phyloP scores from a whole-genome alignment of 257 asterid genomes.

The Ophiorrhiza pumila region DNA sequence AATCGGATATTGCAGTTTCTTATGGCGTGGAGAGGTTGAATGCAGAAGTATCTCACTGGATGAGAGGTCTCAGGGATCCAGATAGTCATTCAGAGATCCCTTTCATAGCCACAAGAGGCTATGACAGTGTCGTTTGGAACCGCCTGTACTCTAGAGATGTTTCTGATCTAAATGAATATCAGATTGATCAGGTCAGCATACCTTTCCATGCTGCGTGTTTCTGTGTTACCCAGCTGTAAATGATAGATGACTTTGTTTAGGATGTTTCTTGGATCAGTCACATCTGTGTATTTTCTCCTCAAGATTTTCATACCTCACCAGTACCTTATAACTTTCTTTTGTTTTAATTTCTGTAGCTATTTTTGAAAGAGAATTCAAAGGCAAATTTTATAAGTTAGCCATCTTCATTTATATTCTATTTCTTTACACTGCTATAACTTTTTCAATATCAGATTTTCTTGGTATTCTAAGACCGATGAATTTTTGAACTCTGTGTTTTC shows the following conservation, averaged over 20 bases:
- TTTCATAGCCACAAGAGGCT: constrained; percentile 85
- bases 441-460: not conserved
- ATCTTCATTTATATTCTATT: not conserved
- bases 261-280: not conserved
- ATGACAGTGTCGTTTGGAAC: constrained; percentile 97
- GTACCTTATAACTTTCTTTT: not conserved
- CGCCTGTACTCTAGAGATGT: constrained; percentile 80
- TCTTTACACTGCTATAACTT: not conserved
- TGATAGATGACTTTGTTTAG: not conserved
- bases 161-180: constrained; percentile 59
- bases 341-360: not conserved
- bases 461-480: not conserved
- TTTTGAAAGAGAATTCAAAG: not conserved
- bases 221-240: not conserved
- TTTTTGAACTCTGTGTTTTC: not conserved
- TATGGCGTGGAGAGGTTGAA: constrained; percentile 86
- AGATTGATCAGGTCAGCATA: constrained; percentile 53
- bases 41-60: constrained; percentile 81
- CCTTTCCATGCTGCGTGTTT: not conserved
- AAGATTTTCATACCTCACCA: not conserved
- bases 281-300: not conserved
- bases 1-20: constrained; percentile 49
- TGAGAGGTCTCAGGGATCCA: constrained; percentile 57
- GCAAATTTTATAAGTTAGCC: not conserved
- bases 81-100: constrained; percentile 55